Base-by-base conservation (phyloP, 1,139 yeast species). In the Yamadazyma dendronema region DNA sequence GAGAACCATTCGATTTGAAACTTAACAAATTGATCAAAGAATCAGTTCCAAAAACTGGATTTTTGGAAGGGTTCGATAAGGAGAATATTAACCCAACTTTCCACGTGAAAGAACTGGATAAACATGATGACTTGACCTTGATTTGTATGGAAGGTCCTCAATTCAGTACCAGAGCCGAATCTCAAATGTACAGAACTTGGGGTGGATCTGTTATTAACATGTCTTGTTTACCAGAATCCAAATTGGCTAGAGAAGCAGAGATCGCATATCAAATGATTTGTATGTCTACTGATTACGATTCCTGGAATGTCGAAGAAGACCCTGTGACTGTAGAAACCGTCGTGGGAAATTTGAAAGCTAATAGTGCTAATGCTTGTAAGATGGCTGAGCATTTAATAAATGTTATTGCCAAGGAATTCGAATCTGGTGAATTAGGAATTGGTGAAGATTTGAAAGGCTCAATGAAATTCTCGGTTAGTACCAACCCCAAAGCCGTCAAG, bases 81-180 rank as follows among this genome's bases (percentile, higher is more conserved):
- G 51, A 60, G 13, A 62, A 63, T 34, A 29, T 42, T 4, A 55
- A 60, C 31, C 75, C 77, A 8, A 58, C 59, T 24, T 70, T 83
- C 52, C 90, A 84, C 61, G 70, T 84, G 39, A 78, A 74, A 56
- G 47, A 55, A 17, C 61, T 58, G 17, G 68, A 66, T 36, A 82
- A 81, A 39, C 17, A 26, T 12, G 29, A 26, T 13, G 97, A 90
- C 54, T 67, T 86, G 44, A 84, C 95, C 2, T 79, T 94, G 33
- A 75, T 94, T 44, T 92, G 98, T 65, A 92, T 92, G 98, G 99
- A 92, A 64, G 99, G 99, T 28, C 99, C 99, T 3, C 96, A 94
- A 40, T 92, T 92, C 64, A 84, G 95, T 34, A 92, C 98, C 12
- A 77, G 98, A 47, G 97, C 98, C n/a, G 99, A 92, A 66, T 87